These are phyloP conservation scores for Schwanniomyces vanrijiae DNA, from an alignment of 805 yeast species.

Conservation along the genomic window DNA sequence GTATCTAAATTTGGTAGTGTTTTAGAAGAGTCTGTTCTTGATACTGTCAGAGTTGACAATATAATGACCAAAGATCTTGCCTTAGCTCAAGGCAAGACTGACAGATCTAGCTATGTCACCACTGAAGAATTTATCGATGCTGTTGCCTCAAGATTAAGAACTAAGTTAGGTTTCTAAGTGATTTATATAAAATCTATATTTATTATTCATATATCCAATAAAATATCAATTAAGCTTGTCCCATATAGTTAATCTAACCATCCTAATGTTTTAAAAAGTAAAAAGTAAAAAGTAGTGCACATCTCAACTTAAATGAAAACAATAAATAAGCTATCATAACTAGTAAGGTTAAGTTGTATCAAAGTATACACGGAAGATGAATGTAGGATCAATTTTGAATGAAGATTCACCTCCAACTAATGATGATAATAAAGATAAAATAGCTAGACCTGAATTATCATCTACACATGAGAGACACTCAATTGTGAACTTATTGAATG, in stretches of 20 bases:
- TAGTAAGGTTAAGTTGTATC: slow-evolving; percentile 1
- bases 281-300: neutral
- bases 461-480: slow-evolving; percentile 25
- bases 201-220: neutral
- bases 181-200: neutral
- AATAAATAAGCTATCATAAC: neutral
- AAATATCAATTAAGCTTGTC: neutral
- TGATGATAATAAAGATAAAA: slow-evolving; percentile 9
- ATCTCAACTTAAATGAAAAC: neutral
- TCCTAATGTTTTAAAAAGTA: neutral
- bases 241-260: neutral
- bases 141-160: slow-evolving; percentile 65
- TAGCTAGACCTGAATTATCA: slow-evolving; percentile 1
- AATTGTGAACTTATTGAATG: slow-evolving; percentile 28
- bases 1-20: slow-evolving; percentile 76
- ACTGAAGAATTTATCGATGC: slow-evolving; percentile 89
- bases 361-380: slow-evolving; percentile 18
- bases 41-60: slow-evolving; percentile 79
- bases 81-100: slow-evolving; percentile 82
- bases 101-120: slow-evolving; percentile 78
- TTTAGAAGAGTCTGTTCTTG: slow-evolving; percentile 81
- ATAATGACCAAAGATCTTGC: slow-evolving; percentile 97
- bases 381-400: slow-evolving; percentile 39
- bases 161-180: slow-evolving; percentile 19
- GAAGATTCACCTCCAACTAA: slow-evolving; percentile 30